Evolutionary conservation across 768 basidiomycete species (phyloP).

Genomic region (Mycena galericulata): DNA sequence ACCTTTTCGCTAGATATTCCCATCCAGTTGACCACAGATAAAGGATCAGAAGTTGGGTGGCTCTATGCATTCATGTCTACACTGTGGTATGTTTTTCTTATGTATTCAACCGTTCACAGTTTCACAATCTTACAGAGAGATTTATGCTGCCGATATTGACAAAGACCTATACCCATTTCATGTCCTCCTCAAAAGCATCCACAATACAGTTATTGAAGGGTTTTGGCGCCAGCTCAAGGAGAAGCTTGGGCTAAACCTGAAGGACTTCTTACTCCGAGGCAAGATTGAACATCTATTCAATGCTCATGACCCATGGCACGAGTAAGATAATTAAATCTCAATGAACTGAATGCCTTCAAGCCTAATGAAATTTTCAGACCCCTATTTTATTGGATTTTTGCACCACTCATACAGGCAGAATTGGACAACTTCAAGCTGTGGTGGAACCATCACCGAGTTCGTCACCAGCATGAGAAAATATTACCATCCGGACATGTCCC

Average conservation of each 20-base stretch:
- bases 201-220: no score
- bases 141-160: constrained; percentile 33
- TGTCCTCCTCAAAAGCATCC: constrained; percentile 29
- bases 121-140: neutral
- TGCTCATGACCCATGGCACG: no score
- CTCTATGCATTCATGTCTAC: constrained; percentile 18
- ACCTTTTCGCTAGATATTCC: constrained; percentile 6
- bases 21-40: constrained; percentile 20
- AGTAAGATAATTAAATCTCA: no score
- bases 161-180: constrained; percentile 17
- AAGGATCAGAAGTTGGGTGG: constrained; percentile 23
- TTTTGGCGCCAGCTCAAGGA: no score
- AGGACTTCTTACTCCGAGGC: no score
- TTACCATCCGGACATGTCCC: constrained; percentile 38
- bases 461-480: constrained; percentile 32
- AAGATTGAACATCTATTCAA: no score
- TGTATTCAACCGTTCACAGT: neutral
- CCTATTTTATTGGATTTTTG: no score
- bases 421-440: constrained; percentile 33
- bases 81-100: neutral
- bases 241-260: no score
- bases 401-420: constrained; percentile 11
- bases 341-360: no score
- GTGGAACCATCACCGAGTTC: constrained; percentile 40
- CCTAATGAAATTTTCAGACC: no score